These are phyloP conservation scores for Citrus reticulata DNA, from an alignment of 345 rosid genomes.

Conservation along the genomic window DNA sequence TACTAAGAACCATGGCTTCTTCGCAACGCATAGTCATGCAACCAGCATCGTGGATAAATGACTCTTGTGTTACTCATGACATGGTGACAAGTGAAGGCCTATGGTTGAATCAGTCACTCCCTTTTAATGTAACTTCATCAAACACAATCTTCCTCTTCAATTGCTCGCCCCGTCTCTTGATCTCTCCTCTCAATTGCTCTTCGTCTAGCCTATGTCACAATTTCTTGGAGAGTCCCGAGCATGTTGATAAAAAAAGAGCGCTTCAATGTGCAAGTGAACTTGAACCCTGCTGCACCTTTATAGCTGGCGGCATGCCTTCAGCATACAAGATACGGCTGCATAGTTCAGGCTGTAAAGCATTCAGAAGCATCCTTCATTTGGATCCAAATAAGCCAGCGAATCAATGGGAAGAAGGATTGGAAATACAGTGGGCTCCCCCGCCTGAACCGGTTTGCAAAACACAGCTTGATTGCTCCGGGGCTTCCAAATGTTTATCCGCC, in stretches of 20 bases:
- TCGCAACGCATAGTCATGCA: slow-evolving; percentile 45
- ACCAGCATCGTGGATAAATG: slow-evolving; percentile 41
- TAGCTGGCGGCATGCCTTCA: slow-evolving; percentile 63
- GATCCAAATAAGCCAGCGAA: slow-evolving; percentile 33
- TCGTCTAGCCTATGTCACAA: slow-evolving; percentile 54
- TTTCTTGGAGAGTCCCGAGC: slow-evolving; percentile 47
- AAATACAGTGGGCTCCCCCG: slow-evolving; percentile 57
- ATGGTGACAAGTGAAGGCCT: slow-evolving; percentile 46
- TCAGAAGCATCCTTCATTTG: slow-evolving; percentile 49
- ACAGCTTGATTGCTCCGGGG: slow-evolving; percentile 39
- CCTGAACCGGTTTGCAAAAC: slow-evolving; percentile 41
- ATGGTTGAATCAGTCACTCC: slow-evolving; percentile 48
- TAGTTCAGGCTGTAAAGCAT: slow-evolving; percentile 56
- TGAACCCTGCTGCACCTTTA: slow-evolving; percentile 51
- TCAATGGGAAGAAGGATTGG: slow-evolving; percentile 60
- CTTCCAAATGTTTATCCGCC: slow-evolving; percentile 41
- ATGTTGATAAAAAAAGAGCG: slow-evolving; percentile 30
- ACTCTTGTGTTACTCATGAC: slow-evolving; percentile 42
- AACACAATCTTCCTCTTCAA: slow-evolving; percentile 57
- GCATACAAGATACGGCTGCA: slow-evolving; percentile 64
- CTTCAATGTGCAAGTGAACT: slow-evolving; percentile 35
- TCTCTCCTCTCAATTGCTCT: slow-evolving; percentile 62
- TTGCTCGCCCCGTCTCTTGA: slow-evolving; percentile 57
- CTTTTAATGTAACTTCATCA: slow-evolving; percentile 57
- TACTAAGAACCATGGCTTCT: slow-evolving; percentile 35